These are phyloP conservation scores for Trichoderma afroharzianum DNA, from an alignment of 2,329 filamentous ascomycete genomes.

Conservation along the genomic window DNA sequence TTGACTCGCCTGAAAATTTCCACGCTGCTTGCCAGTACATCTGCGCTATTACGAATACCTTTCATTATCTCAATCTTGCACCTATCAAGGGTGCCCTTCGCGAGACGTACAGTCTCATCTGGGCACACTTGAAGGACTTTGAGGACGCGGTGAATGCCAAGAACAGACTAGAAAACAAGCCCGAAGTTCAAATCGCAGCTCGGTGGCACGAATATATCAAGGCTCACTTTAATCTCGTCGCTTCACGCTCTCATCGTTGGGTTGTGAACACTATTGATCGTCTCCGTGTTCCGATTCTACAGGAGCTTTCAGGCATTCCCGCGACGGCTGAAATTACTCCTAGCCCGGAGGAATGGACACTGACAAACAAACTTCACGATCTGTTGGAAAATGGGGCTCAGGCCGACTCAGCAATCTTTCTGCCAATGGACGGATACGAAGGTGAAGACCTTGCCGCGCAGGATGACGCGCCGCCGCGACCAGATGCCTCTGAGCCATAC, in stretches of 20 bases:
- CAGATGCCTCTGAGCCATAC: constrained; percentile 3
- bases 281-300: constrained; percentile 20
- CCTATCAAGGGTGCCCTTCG: constrained; percentile 22
- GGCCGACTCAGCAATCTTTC: constrained; percentile 26
- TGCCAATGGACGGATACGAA: constrained; percentile 30
- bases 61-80: constrained; percentile 27
- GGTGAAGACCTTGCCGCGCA: constrained; percentile 21
- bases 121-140: constrained; percentile 23
- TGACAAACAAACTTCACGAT: constrained; percentile 27
- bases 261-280: constrained; percentile 24
- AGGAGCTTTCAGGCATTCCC: background rate
- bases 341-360: constrained; percentile 12
- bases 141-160: constrained; percentile 27
- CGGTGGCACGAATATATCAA: constrained; percentile 28
- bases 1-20: constrained; percentile 26
- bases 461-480: constrained; percentile 7
- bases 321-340: background rate
- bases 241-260: constrained; percentile 25
- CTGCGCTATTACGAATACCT: constrained; percentile 23
- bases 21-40: constrained; percentile 25
- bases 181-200: constrained; percentile 20
- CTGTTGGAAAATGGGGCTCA: constrained; percentile 22
- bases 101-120: constrained; percentile 28
- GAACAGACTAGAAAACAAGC: background rate
- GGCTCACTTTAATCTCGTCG: constrained; percentile 24